Conservation (phyloP, 805 yeast genomes). For the Candida glaebosa region DNA sequence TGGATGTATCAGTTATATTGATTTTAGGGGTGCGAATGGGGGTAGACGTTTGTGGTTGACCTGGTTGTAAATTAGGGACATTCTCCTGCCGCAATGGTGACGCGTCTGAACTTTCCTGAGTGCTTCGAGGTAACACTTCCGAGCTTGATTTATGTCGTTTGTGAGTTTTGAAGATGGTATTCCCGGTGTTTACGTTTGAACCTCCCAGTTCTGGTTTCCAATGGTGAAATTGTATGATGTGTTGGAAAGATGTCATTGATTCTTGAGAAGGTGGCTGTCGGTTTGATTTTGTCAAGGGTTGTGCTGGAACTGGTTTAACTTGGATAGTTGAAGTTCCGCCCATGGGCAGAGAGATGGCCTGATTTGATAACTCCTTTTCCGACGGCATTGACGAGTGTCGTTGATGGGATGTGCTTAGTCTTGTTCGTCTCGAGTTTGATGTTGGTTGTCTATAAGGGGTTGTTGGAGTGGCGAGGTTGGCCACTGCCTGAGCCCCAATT, state of each 20-base stretch:
- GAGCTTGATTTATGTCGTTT: constrained; percentile 35
- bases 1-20: not conserved
- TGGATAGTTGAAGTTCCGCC: constrained; percentile 35
- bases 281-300: constrained; percentile 33
- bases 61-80: not conserved
- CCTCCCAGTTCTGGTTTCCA: constrained; percentile 44
- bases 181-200: constrained; percentile 4
- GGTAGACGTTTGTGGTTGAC: not conserved
- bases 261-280: constrained; percentile 37
- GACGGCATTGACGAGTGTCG: constrained; percentile 43
- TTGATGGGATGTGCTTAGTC: constrained; percentile 26
- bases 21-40: not conserved
- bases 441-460: constrained; percentile 25
- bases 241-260: constrained; percentile 46
- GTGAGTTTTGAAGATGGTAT: constrained; percentile 16
- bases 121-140: constrained; percentile 17
- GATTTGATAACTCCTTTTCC: constrained; percentile 13
- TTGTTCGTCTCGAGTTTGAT: constrained; percentile 12
- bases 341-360: constrained; percentile 15
- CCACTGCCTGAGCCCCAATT: constrained; percentile 71
- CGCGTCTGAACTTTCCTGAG: constrained; percentile 4
- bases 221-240: constrained; percentile 54
- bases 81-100: not conserved
- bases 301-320: constrained; percentile 41
- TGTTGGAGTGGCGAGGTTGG: constrained; percentile 38